Evolutionary conservation across 306 rosid species (phyloP).

Genomic region (Prunus dulcis): DNA sequence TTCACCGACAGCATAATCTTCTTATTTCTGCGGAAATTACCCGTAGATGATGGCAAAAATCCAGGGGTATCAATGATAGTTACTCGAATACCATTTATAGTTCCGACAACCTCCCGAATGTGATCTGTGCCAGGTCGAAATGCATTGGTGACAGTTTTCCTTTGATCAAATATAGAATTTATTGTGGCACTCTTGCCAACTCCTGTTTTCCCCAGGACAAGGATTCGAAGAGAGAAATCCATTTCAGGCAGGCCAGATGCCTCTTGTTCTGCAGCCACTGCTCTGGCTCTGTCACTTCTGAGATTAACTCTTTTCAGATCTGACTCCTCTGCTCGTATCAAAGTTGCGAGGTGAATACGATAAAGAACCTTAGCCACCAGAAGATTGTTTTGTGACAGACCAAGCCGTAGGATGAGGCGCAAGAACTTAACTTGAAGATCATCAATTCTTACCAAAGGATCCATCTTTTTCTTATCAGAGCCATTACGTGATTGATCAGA

Average conservation of each 20-base stretch:
- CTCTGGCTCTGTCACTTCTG: constrained; percentile 45
- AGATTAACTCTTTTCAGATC: constrained; percentile 63
- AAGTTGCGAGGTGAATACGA: constrained; percentile 87
- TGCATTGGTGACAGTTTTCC: constrained; percentile 70
- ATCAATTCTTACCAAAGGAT: constrained; percentile 60
- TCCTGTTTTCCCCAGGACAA: constrained; percentile 89
- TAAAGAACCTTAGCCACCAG: constrained; percentile 78
- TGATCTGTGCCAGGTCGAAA: constrained; percentile 83
- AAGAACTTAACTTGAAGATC: constrained; percentile 75
- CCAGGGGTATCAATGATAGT: constrained; percentile 93
- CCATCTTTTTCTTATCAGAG: constrained; percentile 32
- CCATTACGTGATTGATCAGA: constrained; percentile 30
- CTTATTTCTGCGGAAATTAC: constrained; percentile 72
- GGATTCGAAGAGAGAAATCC: constrained; percentile 80
- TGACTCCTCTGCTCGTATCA: constrained; percentile 69
- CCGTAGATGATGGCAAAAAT: constrained; percentile 54
- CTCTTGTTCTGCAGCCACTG: constrained; percentile 60
- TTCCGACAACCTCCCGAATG: constrained; percentile 78
- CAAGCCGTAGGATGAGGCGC: constrained; percentile 60
- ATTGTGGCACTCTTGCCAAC: constrained; percentile 99
- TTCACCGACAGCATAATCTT: constrained; percentile 70
- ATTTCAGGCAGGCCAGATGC: constrained; percentile 48
- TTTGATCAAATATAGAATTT: constrained; percentile 82
- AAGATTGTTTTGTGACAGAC: constrained; percentile 64
- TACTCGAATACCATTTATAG: constrained; percentile 62